phyloP scores from a whole-genome alignment of 208 protist genomes.

The Trypanosomatidae sp. region DNA sequence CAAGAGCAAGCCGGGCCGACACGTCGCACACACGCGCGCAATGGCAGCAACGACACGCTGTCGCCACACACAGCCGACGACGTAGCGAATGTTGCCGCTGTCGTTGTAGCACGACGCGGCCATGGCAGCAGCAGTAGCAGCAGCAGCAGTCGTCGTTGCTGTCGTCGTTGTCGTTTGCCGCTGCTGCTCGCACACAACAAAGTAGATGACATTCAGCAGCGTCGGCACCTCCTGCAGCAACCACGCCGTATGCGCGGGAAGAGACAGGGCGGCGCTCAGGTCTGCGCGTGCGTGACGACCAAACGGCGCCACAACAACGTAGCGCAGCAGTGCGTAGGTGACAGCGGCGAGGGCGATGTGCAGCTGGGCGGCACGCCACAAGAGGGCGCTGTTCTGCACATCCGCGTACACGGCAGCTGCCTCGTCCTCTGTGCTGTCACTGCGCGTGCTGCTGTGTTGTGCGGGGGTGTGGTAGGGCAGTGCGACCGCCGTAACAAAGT shows the following conservation, averaged over 20 bases:
- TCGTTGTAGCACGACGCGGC: neutral
- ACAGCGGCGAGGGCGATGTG: constrained; percentile 16
- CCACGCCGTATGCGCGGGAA: constrained; percentile 40
- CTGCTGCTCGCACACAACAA: constrained; percentile 37
- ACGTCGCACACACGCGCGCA: constrained; percentile 3
- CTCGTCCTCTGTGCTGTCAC: neutral
- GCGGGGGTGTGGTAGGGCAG: too few species aligned
- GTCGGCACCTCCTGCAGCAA: constrained; percentile 60
- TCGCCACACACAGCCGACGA: neutral
- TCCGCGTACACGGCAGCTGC: constrained; percentile 4
- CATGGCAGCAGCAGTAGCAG: neutral
- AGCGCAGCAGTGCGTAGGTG: constrained; percentile 12
- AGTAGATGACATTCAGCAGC: constrained; percentile 47
- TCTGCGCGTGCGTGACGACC: constrained; percentile 11
- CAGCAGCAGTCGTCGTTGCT: neutral
- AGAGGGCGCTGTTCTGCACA: constrained; percentile 5
- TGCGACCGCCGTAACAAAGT: too few species aligned
- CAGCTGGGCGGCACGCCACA: constrained; percentile 6
- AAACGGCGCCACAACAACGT: constrained; percentile 18
- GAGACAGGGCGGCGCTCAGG: constrained; percentile 1
- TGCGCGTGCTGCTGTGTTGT: too few species aligned
- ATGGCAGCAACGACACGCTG: neutral
- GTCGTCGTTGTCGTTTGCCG: neutral
- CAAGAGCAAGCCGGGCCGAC: constrained; percentile 19
- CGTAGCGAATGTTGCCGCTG: neutral